These are phyloP conservation scores for Tylopilus cervinicoccineus DNA, from an alignment of 768 basidiomycete species.

Conservation along the genomic window DNA sequence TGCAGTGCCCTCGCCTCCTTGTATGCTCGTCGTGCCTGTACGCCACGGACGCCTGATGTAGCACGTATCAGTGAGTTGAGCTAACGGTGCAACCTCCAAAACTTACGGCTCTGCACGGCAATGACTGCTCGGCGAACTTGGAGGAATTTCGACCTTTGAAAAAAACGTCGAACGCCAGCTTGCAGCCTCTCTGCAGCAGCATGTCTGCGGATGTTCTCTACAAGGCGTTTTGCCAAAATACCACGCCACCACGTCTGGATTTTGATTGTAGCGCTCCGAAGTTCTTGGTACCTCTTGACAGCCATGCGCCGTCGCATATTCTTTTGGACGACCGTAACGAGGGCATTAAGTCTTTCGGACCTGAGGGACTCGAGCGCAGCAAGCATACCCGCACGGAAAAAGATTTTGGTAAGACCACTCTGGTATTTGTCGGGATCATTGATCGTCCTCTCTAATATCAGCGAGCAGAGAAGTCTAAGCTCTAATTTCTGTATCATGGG, in stretches of 20 bases:
- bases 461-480: slow-evolving; percentile 73
- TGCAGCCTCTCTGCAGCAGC: slow-evolving; percentile 77
- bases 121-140: slow-evolving; percentile 59
- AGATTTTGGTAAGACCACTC: slow-evolving; percentile 95
- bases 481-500: slow-evolving; percentile 81
- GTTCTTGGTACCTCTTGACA: slow-evolving; percentile 67
- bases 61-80: slow-evolving; percentile 6
- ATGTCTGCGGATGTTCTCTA: slow-evolving; percentile 67
- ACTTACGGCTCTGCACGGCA: slow-evolving; percentile 83
- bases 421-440: slow-evolving; percentile 97
- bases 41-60: slow-evolving; percentile 65
- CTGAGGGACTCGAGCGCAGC: slow-evolving; percentile 91
- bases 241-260: slow-evolving; percentile 96
- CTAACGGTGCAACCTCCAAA: background rate
- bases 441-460: slow-evolving; percentile 83
- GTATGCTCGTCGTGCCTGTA: slow-evolving; percentile 60
- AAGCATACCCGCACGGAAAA: slow-evolving; percentile 99
- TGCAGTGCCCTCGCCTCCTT: slow-evolving; percentile 48
- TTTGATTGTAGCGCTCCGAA: slow-evolving; percentile 71
- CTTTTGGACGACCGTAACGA: slow-evolving; percentile 97
- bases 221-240: slow-evolving; percentile 69
- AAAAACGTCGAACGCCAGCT: slow-evolving; percentile 59
- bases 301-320: slow-evolving; percentile 89
- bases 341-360: slow-evolving; percentile 78
- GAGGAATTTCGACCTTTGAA: slow-evolving; percentile 70